Base-by-base conservation (phyloP, 2,329 filamentous ascomycete species). In the Ophiocordyceps robertsii region DNA sequence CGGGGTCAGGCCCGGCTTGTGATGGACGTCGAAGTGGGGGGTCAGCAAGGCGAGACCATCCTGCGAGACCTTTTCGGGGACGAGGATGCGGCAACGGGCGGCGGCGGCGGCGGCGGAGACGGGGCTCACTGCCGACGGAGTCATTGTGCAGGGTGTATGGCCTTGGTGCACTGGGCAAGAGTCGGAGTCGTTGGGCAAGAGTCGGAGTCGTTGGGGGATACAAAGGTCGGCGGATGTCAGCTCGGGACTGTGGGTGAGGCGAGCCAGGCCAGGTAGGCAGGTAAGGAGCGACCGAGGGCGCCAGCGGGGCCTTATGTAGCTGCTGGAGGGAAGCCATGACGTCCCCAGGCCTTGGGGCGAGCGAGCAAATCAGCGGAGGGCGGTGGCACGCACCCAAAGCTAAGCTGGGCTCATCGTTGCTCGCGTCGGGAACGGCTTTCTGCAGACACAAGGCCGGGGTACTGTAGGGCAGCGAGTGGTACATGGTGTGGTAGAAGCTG, bases 21-120 rank as follows among this genome's bases (percentile, higher is more conserved):
- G 76, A 55, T 90, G 76, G 30, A 90, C 82, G 19, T 85, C 75
- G 52, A 84, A 79, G 32, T 74, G 70, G 17, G 72, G 70, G 30
- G 73, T 70, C 32, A 90, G 70, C 17, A 89, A 65, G 16, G 79
- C 74, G 16, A 90, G 68, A 11, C 84, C 84, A 58, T 90, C 84
- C n/a, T 77, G 68, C 1, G 84, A 89, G 37, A 90, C 73, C 58
- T 87, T 88, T 56, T 90, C 84, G 1, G 84, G 80, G 35, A 89
- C 82, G 27, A 92, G 73, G 47, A 89, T 74, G 38, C 66, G 64
- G 38, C 61, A 60, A 39, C 57, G 55, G 29, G 39, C 44, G 24
- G 45, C 38, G 14, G 40, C 32, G 29, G 49, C 44, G 16, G 35
- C 19, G 8, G 40, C 14, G 17, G 38, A 31, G 27, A 37, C n/a